These are phyloP conservation scores for Yueomyces sp. DNA, from an alignment of 805 yeast genomes.

Conservation along the genomic window DNA sequence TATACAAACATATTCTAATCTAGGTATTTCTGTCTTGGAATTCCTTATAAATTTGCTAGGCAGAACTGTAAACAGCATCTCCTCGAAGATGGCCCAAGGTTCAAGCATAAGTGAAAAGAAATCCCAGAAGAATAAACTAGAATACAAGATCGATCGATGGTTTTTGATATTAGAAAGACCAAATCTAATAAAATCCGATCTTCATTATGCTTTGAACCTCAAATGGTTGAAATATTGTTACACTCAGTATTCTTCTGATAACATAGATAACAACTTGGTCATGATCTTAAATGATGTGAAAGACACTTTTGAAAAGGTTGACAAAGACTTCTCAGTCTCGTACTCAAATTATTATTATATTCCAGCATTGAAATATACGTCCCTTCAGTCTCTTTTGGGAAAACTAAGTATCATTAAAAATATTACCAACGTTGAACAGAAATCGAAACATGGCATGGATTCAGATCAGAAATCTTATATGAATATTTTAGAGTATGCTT, in stretches of 20 bases:
- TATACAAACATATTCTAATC: conserved; percentile 4
- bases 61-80: conserved; percentile 20
- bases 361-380: conserved; percentile 37
- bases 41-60: conserved; percentile 32
- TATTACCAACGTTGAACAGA: conserved; percentile 28
- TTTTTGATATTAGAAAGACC: conserved; percentile 22
- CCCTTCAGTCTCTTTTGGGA: conserved; percentile 49
- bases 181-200: conserved; percentile 1
- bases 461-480: conserved; percentile 19
- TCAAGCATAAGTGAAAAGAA: conserved; percentile 23
- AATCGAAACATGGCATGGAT: background rate
- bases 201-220: conserved; percentile 22
- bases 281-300: conserved; percentile 15
- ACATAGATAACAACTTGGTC: conserved; percentile 22
- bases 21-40: conserved; percentile 31
- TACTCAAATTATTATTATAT: conserved; percentile 50
- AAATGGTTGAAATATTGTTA: conserved; percentile 37
- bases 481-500: conserved; percentile 32
- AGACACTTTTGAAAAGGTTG: conserved; percentile 4
- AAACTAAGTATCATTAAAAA: conserved; percentile 49
- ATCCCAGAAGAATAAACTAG: conserved; percentile 30
- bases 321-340: conserved; percentile 17
- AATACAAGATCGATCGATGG: conserved; percentile 40
- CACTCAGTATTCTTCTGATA: conserved; percentile 29
- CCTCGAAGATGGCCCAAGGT: conserved; percentile 19